phyloP scores from a whole-genome alignment of 257 asterid species.

The Echites panduratus region DNA sequence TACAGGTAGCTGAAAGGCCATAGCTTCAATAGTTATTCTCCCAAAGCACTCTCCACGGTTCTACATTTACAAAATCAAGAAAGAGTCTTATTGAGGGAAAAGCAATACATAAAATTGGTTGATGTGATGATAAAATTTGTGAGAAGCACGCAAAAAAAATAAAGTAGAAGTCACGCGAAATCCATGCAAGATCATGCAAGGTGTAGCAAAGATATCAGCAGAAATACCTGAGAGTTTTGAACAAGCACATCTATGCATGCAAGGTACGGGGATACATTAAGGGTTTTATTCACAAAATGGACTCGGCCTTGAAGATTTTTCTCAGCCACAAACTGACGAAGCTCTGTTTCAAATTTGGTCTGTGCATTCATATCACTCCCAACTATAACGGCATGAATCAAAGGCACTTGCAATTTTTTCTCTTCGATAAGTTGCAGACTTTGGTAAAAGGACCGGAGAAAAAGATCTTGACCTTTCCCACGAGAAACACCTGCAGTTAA shows the following conservation, averaged over 20 bases:
- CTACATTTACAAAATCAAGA: conserved; percentile 28
- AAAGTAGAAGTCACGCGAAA: too few species aligned
- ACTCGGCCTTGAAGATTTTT: conserved; percentile 64
- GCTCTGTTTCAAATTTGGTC: conserved; percentile 77
- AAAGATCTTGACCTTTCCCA: conserved; percentile 95
- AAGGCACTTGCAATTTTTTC: conserved; percentile 61
- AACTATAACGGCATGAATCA: conserved; percentile 72
- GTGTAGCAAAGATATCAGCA: background rate
- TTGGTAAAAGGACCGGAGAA: conserved; percentile 72
- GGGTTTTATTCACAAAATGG: conserved; percentile 84
- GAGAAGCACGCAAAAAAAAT: background rate
- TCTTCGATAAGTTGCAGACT: conserved; percentile 61
- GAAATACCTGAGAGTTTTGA: conserved; percentile 89
- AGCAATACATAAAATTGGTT: background rate
- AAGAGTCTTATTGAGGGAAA: background rate
- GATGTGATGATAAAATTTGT: background rate
- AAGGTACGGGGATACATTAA: conserved; percentile 86
- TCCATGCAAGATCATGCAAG: background rate
- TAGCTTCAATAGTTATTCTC: conserved; percentile 97
- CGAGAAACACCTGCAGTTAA: conserved; percentile 84
- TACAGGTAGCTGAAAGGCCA: conserved; percentile 97
- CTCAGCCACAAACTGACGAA: conserved; percentile 59
- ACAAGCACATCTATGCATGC: conserved; percentile 89
- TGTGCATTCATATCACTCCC: conserved; percentile 90
- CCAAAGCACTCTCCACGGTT: conserved; percentile 98